Evolutionary conservation across 805 yeast species (phyloP).

Genomic region (Barnettozyma sp.): DNA sequence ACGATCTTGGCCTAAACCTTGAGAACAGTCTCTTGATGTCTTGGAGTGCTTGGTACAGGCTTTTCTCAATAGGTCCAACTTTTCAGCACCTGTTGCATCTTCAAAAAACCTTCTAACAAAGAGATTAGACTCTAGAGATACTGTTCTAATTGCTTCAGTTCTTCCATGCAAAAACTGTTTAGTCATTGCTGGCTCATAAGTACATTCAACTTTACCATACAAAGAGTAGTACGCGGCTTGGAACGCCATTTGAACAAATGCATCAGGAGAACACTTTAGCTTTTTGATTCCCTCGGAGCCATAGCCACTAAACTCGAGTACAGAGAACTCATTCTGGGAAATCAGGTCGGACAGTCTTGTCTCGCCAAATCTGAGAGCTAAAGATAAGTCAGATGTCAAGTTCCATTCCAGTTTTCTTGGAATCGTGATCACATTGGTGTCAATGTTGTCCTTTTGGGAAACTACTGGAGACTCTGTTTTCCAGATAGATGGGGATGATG

Average conservation of each 20-base stretch:
- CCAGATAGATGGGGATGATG: slow-evolving; percentile 66
- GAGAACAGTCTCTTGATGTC: slow-evolving; percentile 61
- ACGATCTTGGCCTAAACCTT: slow-evolving; percentile 87
- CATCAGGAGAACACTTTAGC: slow-evolving; percentile 89
- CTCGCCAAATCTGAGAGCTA: slow-evolving; percentile 84
- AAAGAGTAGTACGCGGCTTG: slow-evolving; percentile 89
- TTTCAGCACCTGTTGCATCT: slow-evolving; percentile 48
- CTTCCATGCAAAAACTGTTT: slow-evolving; percentile 82
- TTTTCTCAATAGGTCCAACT: slow-evolving; percentile 45
- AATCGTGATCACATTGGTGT: slow-evolving; percentile 49
- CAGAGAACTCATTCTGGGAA: slow-evolving; percentile 82
- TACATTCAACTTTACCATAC: slow-evolving; percentile 88
- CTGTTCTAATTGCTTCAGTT: slow-evolving; percentile 87
- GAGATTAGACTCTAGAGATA: slow-evolving; percentile 67
- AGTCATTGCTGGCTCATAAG: slow-evolving; percentile 97
- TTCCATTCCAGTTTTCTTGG: slow-evolving; percentile 91
- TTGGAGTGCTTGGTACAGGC: slow-evolving; percentile 69
- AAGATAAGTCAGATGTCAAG: slow-evolving; percentile 65
- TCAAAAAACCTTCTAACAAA: slow-evolving; percentile 85
- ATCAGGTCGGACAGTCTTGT: slow-evolving; percentile 82
- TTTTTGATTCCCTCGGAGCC: slow-evolving; percentile 76
- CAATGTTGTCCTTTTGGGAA: slow-evolving; percentile 33
- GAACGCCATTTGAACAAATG: slow-evolving; percentile 88
- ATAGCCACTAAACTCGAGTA: slow-evolving; percentile 58
- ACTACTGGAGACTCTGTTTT: slow-evolving; percentile 43